phyloP scores from a whole-genome alignment of 495 filamentous ascomycete species.

The Hypoxylon cercidicola region DNA sequence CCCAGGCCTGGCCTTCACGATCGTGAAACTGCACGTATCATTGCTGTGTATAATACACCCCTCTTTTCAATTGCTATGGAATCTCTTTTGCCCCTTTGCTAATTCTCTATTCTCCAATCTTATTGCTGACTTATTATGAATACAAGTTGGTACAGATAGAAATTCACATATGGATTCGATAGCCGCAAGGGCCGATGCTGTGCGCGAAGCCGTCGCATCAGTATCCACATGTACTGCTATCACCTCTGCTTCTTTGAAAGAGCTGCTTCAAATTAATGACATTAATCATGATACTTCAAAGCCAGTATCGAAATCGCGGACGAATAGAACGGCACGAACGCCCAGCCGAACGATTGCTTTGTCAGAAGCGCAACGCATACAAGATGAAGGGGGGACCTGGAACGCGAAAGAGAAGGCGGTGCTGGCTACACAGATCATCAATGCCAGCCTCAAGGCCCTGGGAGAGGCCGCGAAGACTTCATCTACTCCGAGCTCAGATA shows the following conservation, averaged over 20 bases:
- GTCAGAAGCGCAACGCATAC: slow-evolving; percentile 34
- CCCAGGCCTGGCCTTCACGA: background rate
- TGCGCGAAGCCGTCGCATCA: slow-evolving; percentile 62
- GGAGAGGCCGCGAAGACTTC: slow-evolving; percentile 73
- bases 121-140: slow-evolving; percentile 37
- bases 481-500: slow-evolving; percentile 32
- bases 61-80: slow-evolving; percentile 40
- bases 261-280: slow-evolving; percentile 56
- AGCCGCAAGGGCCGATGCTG: slow-evolving; percentile 56
- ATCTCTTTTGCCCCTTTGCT: slow-evolving; percentile 34
- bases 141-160: slow-evolving; percentile 29
- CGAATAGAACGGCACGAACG: slow-evolving; percentile 46
- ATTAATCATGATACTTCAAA: slow-evolving; percentile 41
- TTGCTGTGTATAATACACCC: slow-evolving; percentile 9
- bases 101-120: slow-evolving; percentile 2
- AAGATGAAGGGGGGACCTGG: slow-evolving; percentile 50
- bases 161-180: slow-evolving; percentile 56
- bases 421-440: slow-evolving; percentile 85
- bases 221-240: slow-evolving; percentile 63
- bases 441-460: slow-evolving; percentile 76
- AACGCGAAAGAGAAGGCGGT: slow-evolving; percentile 70
- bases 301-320: slow-evolving; percentile 48
- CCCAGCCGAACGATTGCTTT: slow-evolving; percentile 37
- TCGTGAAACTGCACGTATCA: background rate
- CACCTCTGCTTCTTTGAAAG: slow-evolving; percentile 60